Base-by-base conservation (phyloP, 2,329 filamentous ascomycete genomes). In the Xylaria sp. region DNA sequence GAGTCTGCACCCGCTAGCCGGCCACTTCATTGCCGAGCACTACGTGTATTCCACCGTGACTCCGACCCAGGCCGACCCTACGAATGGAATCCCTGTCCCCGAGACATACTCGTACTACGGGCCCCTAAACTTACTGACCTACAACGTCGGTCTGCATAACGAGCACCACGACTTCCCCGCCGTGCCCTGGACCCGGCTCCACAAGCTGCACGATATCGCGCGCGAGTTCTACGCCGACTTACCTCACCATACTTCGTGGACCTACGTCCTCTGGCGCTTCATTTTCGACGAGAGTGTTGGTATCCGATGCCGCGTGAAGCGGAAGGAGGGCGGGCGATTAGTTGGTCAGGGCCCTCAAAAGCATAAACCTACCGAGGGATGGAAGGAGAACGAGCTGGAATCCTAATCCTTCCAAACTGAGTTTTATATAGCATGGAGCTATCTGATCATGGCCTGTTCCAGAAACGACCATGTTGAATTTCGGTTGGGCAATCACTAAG, bases 141-240 rank as follows among this genome's bases (percentile, higher is more conserved):
- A 98, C 86, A 99, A 99, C 76, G 96, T 99, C 55, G 96, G 96
- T 63, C 84, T 98, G 77, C 96, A 99, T 85, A 99, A 99, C 80
- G 96, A 99, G 85, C 96, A 99, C 82, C 96, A 99, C 81, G 96
- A 99, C 81, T 99, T 99, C 83, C 96, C 96, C 12, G 96, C 96
- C 57, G 89, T 99, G 56, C 95, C 96, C 0, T 99, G 96, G 96
- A 98, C 94, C 10, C 87, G 92, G 39, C 87, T 99, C 48, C 92
- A 91, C 64, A 86, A 86, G 78, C 85, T 99, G 63, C 90, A 94
- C 78, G 83, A 89, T 72, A 92, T 97, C 66, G 96, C 96, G 0
- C 87, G 87, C 73, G 96, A 98, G 82, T 99, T 98, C 79, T 99
- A 99, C 82, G 89, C 91, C 73, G 92, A 92, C 69, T 84, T 99